These are phyloP conservation scores for Leishmania martiniquensis DNA, from an alignment of 208 protist genomes.

Conservation along the genomic window DNA sequence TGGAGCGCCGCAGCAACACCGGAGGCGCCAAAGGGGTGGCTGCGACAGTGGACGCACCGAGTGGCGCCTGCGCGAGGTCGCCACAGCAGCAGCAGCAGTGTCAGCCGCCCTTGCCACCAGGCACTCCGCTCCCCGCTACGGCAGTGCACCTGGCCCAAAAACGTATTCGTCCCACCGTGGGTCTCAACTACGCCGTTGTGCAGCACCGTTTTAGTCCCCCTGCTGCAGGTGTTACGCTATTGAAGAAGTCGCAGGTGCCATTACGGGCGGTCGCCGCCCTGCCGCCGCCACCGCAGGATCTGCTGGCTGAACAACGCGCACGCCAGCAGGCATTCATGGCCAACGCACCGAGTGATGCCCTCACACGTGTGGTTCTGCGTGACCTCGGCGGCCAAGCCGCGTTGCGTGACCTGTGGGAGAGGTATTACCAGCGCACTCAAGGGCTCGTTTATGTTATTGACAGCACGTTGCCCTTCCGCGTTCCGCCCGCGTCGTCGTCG, in stretches of 20 bases:
- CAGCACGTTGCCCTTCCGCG: slow-evolving; percentile 32
- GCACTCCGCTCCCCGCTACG: slow-evolving; percentile 31
- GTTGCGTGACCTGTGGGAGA: slow-evolving; percentile 94
- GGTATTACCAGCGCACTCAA: slow-evolving; percentile 96
- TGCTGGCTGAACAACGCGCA: slow-evolving; percentile 11
- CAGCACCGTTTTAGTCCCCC: slow-evolving; percentile 63
- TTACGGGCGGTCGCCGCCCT: slow-evolving; percentile 35
- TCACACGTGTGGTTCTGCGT: slow-evolving; percentile 89
- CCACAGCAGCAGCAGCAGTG: neutral
- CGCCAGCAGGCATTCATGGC: slow-evolving; percentile 19
- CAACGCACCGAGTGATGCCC: slow-evolving; percentile 20
- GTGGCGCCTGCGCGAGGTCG: neutral
- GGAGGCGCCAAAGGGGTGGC: neutral
- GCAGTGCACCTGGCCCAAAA: slow-evolving; percentile 41
- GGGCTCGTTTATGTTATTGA: slow-evolving; percentile 96
- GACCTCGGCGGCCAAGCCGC: slow-evolving; percentile 97
- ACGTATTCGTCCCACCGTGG: slow-evolving; percentile 97
- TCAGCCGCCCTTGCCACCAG: slow-evolving; percentile 10
- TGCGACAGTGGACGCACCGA: neutral
- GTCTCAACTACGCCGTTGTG: slow-evolving; percentile 96
- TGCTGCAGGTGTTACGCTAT: slow-evolving; percentile 8
- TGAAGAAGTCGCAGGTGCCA: slow-evolving; percentile 86
- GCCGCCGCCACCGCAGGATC: slow-evolving; percentile 32
- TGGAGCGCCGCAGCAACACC: neutral
- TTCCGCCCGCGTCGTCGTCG: neutral